Evolutionary conservation across 2,329 filamentous ascomycete genomes (phyloP).

Genomic region (Colletotrichum sublineola): DNA sequence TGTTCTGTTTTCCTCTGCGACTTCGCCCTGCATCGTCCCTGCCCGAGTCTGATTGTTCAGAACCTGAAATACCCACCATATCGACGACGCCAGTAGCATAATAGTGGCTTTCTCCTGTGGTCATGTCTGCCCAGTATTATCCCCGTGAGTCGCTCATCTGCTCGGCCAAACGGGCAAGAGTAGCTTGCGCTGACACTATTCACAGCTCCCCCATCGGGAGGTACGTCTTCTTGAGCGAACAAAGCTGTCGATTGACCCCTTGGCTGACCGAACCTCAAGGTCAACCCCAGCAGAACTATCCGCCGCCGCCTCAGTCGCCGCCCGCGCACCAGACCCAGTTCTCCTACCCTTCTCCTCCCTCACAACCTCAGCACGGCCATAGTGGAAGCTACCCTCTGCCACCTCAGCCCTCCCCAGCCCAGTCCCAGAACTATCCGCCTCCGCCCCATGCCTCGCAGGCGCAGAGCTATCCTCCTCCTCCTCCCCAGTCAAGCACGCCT

Average conservation of each 20-base stretch:
- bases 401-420: conserved; percentile 43
- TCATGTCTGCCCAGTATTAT: conserved; percentile 41
- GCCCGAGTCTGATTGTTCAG: background rate
- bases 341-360: conserved; percentile 59
- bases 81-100: background rate
- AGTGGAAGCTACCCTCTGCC: conserved; percentile 50
- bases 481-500: conserved; percentile 48
- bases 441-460: conserved; percentile 47
- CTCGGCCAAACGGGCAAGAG: conserved; percentile 5
- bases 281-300: conserved; percentile 56
- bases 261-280: conserved; percentile 37
- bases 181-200: conserved; percentile 31
- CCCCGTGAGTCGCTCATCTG: conserved; percentile 34
- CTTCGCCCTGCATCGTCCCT: background rate
- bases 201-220: conserved; percentile 38
- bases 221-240: conserved; percentile 9
- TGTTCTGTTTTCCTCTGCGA: background rate
- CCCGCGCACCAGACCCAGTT: conserved; percentile 61
- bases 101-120: background rate
- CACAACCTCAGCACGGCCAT: conserved; percentile 42
- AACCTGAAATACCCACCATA: too few species aligned
- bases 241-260: background rate
- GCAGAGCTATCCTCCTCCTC: conserved; percentile 45
- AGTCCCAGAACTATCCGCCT: conserved; percentile 47
- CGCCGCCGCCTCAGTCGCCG: conserved; percentile 62